Base-by-base conservation (phyloP, 352 stramenopile species). In the Hyphochytrium catenoides region DNA sequence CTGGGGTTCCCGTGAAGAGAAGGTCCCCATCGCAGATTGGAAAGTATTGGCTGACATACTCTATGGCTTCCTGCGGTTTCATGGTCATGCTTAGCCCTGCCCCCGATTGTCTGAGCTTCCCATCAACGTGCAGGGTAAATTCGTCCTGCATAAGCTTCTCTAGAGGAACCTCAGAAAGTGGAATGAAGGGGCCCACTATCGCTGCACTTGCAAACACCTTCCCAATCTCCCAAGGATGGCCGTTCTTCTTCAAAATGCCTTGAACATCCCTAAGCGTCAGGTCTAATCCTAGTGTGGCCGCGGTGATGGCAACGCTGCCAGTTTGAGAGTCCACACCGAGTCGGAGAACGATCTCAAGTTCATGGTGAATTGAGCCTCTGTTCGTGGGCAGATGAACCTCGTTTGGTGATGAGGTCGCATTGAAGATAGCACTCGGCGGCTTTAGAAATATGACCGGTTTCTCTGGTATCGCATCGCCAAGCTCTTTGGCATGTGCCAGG, bases 371-470 rank as follows among this genome's bases (percentile, higher is more conserved):
- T 18, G 64, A 56, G 4, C 64, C 65, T 20, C 76, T 72, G 12
- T 56, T 62, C 9, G 63, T 56, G 22, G 65, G 64, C 3, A 77
- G 47, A 30, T 15, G 26, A 15, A 30, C 12, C 26, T 12, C 12
- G 12, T 15, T 15, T 30, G 12, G 12, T 30, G 12, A 12, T 30
- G 26, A 15, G 12, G 12, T n/a, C 21, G 11, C 11, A 23, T 21
- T 3, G 15, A 1, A 15, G 11, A 5, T 15, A 21, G 12, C 17
- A 26, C 46, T 67, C 23, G 65, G 79, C 14, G 68, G 68, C 39
- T 83, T 83, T 36, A 83, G 55, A 48, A 79, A 83, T 31, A 78
- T 39, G 28, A 79, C 57, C 27, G 68, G 68, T 30, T 73, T 51
- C 46, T 74, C 74, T 1, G 61, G 65, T 19, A 59, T 62, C 26